phyloP scores from a whole-genome alignment of 345 rosid species.

The Viola odorata region DNA sequence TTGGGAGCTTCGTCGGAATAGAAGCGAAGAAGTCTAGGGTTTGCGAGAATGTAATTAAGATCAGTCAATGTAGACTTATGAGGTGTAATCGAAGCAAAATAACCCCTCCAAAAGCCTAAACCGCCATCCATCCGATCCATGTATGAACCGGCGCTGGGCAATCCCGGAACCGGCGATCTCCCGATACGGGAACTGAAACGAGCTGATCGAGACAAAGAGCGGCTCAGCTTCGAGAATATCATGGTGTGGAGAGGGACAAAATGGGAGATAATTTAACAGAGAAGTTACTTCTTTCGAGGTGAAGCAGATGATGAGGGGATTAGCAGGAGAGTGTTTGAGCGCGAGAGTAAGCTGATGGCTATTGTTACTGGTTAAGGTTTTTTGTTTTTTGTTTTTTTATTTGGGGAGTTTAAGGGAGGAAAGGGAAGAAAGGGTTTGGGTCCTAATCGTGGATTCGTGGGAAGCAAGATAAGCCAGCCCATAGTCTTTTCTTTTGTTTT shows the following conservation, averaged over 20 bases:
- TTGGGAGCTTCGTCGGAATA: slow-evolving; percentile 68
- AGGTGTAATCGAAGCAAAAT: slow-evolving; percentile 42
- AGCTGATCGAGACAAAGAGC: neutral
- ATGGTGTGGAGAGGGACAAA: neutral
- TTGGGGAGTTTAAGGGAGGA: too few relatives aligned
- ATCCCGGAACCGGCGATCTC: slow-evolving; percentile 9
- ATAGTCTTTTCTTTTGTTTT: too few relatives aligned
- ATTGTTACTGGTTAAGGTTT: too few relatives aligned
- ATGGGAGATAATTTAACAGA: neutral
- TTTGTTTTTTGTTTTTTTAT: too few relatives aligned
- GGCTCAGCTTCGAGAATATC: neutral
- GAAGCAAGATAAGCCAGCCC: too few relatives aligned
- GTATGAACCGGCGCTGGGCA: neutral
- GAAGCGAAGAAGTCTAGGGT: slow-evolving; percentile 57
- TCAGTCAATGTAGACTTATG: slow-evolving; percentile 28
- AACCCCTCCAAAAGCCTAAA: slow-evolving; percentile 52
- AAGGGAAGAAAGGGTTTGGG: too few relatives aligned
- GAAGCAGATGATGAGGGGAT: neutral
- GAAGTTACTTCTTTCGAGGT: neutral
- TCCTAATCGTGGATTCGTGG: too few relatives aligned
- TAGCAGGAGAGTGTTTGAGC: too few relatives aligned
- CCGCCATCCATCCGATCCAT: neutral
- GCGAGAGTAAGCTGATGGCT: too few relatives aligned
- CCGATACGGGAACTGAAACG: slow-evolving; percentile 12
- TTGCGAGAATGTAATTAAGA: slow-evolving; percentile 52